Evolutionary conservation across 768 basidiomycete genomes (phyloP).

Genomic region (Boletus insuetus): DNA sequence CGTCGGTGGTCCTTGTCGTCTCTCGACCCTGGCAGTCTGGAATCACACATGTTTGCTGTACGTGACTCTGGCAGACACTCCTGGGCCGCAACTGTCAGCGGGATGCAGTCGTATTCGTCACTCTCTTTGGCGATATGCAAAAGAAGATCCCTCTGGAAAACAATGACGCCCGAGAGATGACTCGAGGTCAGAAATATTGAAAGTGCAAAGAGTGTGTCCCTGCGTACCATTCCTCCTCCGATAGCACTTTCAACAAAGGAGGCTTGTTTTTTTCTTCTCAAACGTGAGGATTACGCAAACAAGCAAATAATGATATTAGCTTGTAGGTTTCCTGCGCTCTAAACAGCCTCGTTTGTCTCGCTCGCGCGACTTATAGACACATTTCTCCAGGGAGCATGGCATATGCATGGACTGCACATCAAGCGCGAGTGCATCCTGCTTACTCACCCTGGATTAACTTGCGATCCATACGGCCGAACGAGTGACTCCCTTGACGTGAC

Average conservation of each 20-base stretch:
- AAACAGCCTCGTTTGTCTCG: neutral
- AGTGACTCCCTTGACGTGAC: too few species aligned
- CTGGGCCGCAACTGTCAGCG: neutral
- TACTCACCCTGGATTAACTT: too few species aligned
- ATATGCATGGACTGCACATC: too few species aligned
- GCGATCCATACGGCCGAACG: too few species aligned
- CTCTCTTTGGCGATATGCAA: neutral
- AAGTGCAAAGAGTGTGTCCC: neutral
- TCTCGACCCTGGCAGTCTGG: neutral
- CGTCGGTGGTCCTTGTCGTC: neutral
- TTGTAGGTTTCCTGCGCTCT: neutral
- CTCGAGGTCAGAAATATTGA: neutral
- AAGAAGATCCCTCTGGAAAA: neutral
- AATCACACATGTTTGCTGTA: neutral
- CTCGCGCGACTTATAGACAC: neutral
- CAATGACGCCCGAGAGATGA: neutral
- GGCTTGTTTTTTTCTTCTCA: neutral
- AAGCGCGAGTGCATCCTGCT: too few species aligned
- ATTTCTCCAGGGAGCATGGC: neutral
- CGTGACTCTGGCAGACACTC: neutral
- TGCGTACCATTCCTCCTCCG: neutral
- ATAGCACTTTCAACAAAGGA: too few species aligned
- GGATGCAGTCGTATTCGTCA: neutral
- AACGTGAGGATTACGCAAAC: neutral
- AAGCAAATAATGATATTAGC: neutral